These are phyloP conservation scores for Selenicereus undatus DNA, from an alignment of 148 eudicot species.

Conservation along the genomic window DNA sequence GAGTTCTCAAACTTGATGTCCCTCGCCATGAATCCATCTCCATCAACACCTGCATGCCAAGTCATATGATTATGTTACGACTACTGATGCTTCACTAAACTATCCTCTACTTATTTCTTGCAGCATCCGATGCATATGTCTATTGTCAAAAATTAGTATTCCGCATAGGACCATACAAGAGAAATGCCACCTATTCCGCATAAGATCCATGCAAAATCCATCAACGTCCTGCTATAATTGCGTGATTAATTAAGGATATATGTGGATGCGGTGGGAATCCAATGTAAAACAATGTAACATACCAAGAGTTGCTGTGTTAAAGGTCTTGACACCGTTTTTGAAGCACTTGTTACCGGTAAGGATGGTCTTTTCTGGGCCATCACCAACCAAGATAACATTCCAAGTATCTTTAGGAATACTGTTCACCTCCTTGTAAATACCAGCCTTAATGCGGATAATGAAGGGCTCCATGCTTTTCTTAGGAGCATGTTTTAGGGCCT, in stretches of 20 bases:
- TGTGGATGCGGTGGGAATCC: no score
- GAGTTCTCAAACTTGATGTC: conserved; percentile 50
- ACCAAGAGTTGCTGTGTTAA: conserved; percentile 39
- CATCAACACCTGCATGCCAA: not conserved
- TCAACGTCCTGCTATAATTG: no score
- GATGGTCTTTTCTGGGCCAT: conserved; percentile 46
- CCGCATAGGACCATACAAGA: no score
- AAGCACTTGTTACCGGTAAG: conserved; percentile 41
- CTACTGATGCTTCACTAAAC: no score
- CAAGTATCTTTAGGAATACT: not conserved
- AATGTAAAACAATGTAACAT: no score
- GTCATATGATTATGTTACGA: no score
- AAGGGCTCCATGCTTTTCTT: conserved; percentile 13
- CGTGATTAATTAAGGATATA: no score
- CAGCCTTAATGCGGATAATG: conserved; percentile 47
- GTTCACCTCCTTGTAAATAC: conserved; percentile 41
- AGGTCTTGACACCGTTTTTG: conserved; percentile 28
- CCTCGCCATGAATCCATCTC: conserved; percentile 35
- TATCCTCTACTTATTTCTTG: no score
- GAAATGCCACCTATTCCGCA: no score
- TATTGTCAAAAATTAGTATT: no score
- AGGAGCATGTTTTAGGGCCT: not conserved
- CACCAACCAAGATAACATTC: conserved; percentile 41
- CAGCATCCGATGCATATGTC: no score
- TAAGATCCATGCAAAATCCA: no score